Evolutionary conservation across 257 asterid species (phyloP), one percentile per base, ranked within the genome.

Genomic region (Anisodus tanguticus): DNA sequence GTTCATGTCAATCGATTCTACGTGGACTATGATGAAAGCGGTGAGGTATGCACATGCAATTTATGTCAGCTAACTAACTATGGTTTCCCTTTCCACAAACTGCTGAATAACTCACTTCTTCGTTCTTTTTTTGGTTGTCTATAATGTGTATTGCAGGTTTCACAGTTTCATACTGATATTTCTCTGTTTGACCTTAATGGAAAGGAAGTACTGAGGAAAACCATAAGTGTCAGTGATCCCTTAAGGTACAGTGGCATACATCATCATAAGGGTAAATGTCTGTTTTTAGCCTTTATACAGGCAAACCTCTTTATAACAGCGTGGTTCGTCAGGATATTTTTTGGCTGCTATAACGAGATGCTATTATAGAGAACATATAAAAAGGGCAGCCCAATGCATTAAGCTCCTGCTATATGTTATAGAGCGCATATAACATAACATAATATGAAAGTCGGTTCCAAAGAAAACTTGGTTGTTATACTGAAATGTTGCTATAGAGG

Each of bases 21-120:
- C 85, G 89, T 93, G 97, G 99, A 93, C 84, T 96, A 93, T 85
- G 92, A 93, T 64, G 87, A 88, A 68, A 93, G 97, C 69, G 99
- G 98, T 88, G 97, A 94, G 98, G 99, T 96, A 85, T 47, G 83
- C 71, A 63, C 4, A 67, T 17, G 43, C 55, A 41, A 1, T 77
- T 70, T 83, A 53, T 51, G 7, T 17, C 39, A 70, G 47, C 71
- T 74, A 16, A 16, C 41, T 31, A 31, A 31, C 35, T 31, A 31
- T 31, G 35, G 35, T 31, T 31, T 31, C 35, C 35, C 35, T 31
- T 31, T 31, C 35, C 19, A 49, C 66, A 49, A 16, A 64, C 54
- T 49, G 31, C 62, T 45, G 16, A n/a, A 67, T 58, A 31, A 53
- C 47, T 76, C 63, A 71, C 45, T 71, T n/a, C 15, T 4, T 80